A percentile compares a stretch with the other conserved stretches of the same genome.
Conservation (phyloP, 768 basidiomycete genomes). For the Filobasidium wieringae region DNA sequence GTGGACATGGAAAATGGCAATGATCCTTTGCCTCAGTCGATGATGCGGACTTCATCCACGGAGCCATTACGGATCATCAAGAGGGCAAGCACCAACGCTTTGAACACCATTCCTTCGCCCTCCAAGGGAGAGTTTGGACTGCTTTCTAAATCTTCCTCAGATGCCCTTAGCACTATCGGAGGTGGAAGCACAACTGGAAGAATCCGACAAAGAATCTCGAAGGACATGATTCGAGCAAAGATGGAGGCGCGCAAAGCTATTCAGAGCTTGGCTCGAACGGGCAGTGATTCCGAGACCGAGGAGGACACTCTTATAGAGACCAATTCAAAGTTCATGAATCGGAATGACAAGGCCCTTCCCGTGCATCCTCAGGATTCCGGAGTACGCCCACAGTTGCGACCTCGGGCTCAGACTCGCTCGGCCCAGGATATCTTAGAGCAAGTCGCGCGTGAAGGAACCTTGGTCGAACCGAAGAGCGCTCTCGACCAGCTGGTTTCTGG, state of each 20-base stretch:
- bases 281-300: neutral
- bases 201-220: conserved; percentile 34
- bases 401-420: conserved; percentile 25
- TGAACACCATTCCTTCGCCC: neutral
- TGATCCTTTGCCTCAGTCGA: too few relatives aligned
- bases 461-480: conserved; percentile 29
- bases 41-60: neutral
- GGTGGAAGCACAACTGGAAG: conserved; percentile 15
- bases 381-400: conserved; percentile 18
- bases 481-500: conserved; percentile 22
- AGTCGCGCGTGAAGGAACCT: conserved; percentile 18
- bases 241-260: conserved; percentile 25
- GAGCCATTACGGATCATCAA: neutral
- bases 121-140: neutral
- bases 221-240: conserved; percentile 35
- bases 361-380: neutral
- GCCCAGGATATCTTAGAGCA: conserved; percentile 28
- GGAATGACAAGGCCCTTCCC: conserved; percentile 5
- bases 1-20: neutral
- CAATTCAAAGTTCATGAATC: too few relatives aligned
- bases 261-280: neutral
- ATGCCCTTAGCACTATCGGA: neutral
- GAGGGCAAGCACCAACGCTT: neutral
- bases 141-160: neutral
- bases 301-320: too few relatives aligned